Evolutionary conservation across 2,329 filamentous ascomycete species (phyloP), one percentile per base, ranked within the genome.

Genomic region (Teratosphaeria zuluensis): DNA sequence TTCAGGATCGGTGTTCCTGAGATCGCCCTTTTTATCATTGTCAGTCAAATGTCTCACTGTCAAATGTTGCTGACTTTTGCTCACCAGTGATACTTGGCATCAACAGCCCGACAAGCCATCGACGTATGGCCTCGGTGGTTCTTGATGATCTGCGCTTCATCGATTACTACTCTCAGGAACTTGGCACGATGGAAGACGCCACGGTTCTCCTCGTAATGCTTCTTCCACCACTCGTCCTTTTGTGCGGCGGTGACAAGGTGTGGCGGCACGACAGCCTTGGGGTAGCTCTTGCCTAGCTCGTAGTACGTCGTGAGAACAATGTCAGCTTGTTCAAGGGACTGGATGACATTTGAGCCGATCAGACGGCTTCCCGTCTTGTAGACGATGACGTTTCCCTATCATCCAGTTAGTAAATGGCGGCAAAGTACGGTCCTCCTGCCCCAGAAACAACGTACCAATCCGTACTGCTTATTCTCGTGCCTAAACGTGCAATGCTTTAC

Each of bases 81-180:
- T 48, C 19, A 48, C 42, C 77, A 79, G 28, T 69, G 68, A 59
- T 76, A 71, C 0, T 67, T 55, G 0, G 73, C 72, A 54, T 70
- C 70, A 1, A 79, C 61, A 0, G 68, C 73, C 2, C 75, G 73
- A 60, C 77, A 80, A 3, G 78, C 78, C 38, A 78, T 66, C 0
- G 74, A 77, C 0, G 76, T 80, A 3, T 70, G 68, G 1, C 67
- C 64, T 0, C 58, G 42, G 5, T 75, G 69, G 32, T 82, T 84
- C 83, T 97, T 97, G 84, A 99, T 97, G 64, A 92, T 92, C 72
- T 97, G 94, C 1, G 94, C 94, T 75, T 99, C 92, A 67, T 99
- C 92, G 32, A 97, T 83, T 73, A 99, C 75, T 3, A 85, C 60
- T 1, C 84, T 71, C 48, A 80, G 76, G 72, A 77, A 83, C 0